Evolutionary conservation across 2,329 filamentous ascomycete species (phyloP).

Genomic region (Trichoderma lentiforme): DNA sequence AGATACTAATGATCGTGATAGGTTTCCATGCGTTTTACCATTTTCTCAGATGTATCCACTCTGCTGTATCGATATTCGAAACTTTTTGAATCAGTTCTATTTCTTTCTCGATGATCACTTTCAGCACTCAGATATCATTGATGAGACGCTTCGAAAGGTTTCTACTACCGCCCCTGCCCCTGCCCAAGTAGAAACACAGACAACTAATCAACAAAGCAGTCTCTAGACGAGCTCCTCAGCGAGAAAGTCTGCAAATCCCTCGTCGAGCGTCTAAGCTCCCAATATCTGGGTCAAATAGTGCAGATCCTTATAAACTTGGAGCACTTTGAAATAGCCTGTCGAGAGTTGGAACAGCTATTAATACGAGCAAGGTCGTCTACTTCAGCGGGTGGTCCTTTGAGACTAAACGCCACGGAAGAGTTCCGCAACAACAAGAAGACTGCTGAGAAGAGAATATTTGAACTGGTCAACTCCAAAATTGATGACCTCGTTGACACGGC

Average conservation of each 20-base stretch:
- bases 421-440: slow-evolving; percentile 92
- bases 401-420: slow-evolving; percentile 76
- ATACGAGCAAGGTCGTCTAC: slow-evolving; percentile 80
- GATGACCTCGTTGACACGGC: slow-evolving; percentile 95
- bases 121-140: slow-evolving; percentile 82
- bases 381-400: slow-evolving; percentile 75
- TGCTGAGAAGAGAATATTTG: slow-evolving; percentile 95
- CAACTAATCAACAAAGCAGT: slow-evolving; percentile 45
- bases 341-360: slow-evolving; percentile 81
- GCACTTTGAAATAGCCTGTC: slow-evolving; percentile 91
- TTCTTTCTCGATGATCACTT: slow-evolving; percentile 97
- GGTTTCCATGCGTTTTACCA: slow-evolving; percentile 90
- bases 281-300: slow-evolving; percentile 96
- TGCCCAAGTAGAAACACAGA: neutral
- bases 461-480: slow-evolving; percentile 97
- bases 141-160: slow-evolving; percentile 80
- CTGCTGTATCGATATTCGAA: slow-evolving; percentile 96
- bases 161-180: slow-evolving; percentile 14
- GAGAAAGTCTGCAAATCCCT: slow-evolving; percentile 88
- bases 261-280: slow-evolving; percentile 81
- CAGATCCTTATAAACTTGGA: slow-evolving; percentile 97
- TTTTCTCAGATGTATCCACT: slow-evolving; percentile 99
- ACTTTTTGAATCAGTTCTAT: slow-evolving; percentile 97
- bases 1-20: slow-evolving; percentile 33
- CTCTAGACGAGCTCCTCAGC: slow-evolving; percentile 90